Evolutionary conservation across 2,329 filamentous ascomycete species (phyloP).

Genomic region (Metarhizium robertsii): DNA sequence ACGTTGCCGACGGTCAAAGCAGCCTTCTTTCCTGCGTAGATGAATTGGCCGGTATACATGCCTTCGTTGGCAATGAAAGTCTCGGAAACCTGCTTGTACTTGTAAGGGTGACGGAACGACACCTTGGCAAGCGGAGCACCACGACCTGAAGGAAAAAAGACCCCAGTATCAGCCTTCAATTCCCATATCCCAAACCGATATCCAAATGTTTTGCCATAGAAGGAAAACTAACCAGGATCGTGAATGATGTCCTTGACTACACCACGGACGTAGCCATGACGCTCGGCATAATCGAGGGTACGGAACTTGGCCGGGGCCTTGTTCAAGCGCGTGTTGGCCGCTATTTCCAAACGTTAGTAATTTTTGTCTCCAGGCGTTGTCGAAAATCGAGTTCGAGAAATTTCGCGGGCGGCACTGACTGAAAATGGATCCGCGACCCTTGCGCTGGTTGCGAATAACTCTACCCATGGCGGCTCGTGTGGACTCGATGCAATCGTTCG

Average conservation of each 20-base stretch:
- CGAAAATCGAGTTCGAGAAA: constrained; percentile 12
- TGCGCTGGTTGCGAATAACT: constrained; percentile 59
- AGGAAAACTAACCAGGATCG: constrained; percentile 61
- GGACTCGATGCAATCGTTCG: constrained; percentile 24
- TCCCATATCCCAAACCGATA: constrained; percentile 9
- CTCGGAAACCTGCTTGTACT: constrained; percentile 95
- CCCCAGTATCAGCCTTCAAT: constrained; percentile 16
- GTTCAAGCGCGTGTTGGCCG: constrained; percentile 81
- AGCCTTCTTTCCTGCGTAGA: constrained; percentile 99
- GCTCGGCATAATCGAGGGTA: constrained; percentile 91
- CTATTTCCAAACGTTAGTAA: constrained; percentile 33
- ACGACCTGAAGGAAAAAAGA: constrained; percentile 40
- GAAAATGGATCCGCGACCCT: constrained; percentile 51
- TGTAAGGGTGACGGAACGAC: constrained; percentile 95
- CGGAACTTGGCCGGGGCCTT: constrained; percentile 83
- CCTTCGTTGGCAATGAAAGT: constrained; percentile 99
- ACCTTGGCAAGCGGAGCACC: constrained; percentile 97
- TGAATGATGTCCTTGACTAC: constrained; percentile 99
- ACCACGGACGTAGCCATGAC: constrained; percentile 95
- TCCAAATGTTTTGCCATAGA: constrained; percentile 5
- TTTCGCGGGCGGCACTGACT: constrained; percentile 30
- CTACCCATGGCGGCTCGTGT: constrained; percentile 40
- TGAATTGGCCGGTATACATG: constrained; percentile 99
- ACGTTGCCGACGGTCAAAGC: constrained; percentile 95
- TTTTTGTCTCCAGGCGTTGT: constrained; percentile 12